Evolutionary conservation across 495 filamentous ascomycete genomes (phyloP), one percentile per base, ranked within the genome.

Genomic region (Cercophora sp.): DNA sequence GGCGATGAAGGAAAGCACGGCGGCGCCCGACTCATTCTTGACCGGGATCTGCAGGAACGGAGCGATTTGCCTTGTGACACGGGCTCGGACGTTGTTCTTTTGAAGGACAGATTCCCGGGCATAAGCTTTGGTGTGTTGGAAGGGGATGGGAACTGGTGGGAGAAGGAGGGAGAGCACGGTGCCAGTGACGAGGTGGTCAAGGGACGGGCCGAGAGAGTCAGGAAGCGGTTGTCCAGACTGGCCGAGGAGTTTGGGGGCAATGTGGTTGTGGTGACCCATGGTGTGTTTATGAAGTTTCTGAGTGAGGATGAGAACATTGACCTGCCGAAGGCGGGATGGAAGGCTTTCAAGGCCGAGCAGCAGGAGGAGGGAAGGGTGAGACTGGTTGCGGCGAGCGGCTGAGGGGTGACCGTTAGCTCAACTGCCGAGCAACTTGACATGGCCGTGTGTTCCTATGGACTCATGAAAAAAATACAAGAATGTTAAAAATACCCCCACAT

Each of bases 21-120:
- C 3, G 34, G 13, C 1, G 55, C 34, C n/a, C 39, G 37, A 3
- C 37, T 67, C 15, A 20, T 64, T n/a, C 50, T 67, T 9, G 61
- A 64, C 16, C 56, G 56, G 0, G 41, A 56, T 26, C 54, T 67
- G 29, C 70, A 73, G 43, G 70, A 73, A 32, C 61, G 67, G 32
- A 70, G 69, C 55, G 61, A 44, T 11, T 40, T 68, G 16, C 67
- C 69, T 9, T 72, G 69, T 59, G 70, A 73, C 55, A 69, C 66
- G 15, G 67, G 66, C 4, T 68, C 63, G 8, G 51, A 59, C 5
- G 31, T 57, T 6, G 44, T 42, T 1, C 50, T 20, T 8, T 59
- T 72, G 2, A 41, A 60, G 15, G 39, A 11, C 2, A 32, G 16
- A 16, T 61, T 59, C 18, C 56, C 56, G 3, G 25, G 4, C 11